phyloP scores from a whole-genome alignment of 495 filamentous ascomycete species.

The Trichocladium uniseriatum region DNA sequence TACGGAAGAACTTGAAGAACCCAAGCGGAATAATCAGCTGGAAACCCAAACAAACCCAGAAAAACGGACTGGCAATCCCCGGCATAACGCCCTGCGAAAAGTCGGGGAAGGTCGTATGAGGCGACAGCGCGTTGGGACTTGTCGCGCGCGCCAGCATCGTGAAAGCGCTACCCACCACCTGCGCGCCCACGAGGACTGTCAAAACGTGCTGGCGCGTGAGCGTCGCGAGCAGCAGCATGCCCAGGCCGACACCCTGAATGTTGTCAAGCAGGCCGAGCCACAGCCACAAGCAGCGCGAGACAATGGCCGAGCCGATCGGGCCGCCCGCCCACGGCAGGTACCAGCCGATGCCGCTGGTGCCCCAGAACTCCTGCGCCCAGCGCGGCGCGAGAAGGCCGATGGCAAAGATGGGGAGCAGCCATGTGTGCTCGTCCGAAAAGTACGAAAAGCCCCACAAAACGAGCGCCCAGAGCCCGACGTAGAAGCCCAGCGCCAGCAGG shows the following conservation, averaged over 20 bases:
- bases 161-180: conserved; percentile 45
- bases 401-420: conserved; percentile 60
- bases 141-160: conserved; percentile 51
- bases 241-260: conserved; percentile 52
- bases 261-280: conserved; percentile 57
- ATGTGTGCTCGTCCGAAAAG: conserved; percentile 47
- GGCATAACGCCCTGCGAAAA: conserved; percentile 37
- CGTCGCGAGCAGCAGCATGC: conserved; percentile 56
- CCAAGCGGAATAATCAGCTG: conserved; percentile 58
- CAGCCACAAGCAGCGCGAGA: conserved; percentile 51
- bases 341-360: conserved; percentile 44
- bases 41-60: conserved; percentile 55
- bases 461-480: conserved; percentile 47
- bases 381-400: conserved; percentile 53
- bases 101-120: conserved; percentile 56
- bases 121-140: conserved; percentile 50
- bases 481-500: conserved; percentile 49
- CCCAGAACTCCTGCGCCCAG: conserved; percentile 62
- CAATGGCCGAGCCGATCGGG: conserved; percentile 40
- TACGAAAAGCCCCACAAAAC: conserved; percentile 40
- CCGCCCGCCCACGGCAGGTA: conserved; percentile 53
- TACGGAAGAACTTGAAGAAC: conserved; percentile 61
- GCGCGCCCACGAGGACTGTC: conserved; percentile 46
- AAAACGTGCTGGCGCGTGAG: conserved; percentile 52
- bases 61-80: conserved; percentile 49